Base-by-base conservation (phyloP, 2,329 filamentous ascomycete genomes). In the Colletotrichum sublineola region DNA sequence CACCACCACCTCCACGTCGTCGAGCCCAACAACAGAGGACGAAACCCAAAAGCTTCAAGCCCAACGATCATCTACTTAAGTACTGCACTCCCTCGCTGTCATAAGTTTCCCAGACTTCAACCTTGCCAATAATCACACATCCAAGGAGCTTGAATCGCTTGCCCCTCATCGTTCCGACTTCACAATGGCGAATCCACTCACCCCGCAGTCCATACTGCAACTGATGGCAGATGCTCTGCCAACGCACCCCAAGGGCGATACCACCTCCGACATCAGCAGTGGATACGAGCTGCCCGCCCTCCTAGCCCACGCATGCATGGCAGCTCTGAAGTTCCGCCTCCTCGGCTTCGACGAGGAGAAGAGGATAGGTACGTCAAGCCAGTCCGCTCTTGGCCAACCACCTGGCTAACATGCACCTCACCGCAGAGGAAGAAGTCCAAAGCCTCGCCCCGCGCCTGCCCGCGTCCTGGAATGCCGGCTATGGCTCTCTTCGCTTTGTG, bases 311-410 rank as follows among this genome's bases (percentile, higher is more conserved):
- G 93, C 94, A 4, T 94, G 92, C 77, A 93, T 98, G 91, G 81
- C 89, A 33, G 91, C 92, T 11, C 90, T 96, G 2, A 93, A 91
- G 74, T 98, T 98, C 80, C 88, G 92, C 65, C 86, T 98, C 3
- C 83, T 94, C 24, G 95, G 95, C 2, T 91, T 97, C n/a, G 89
- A 92, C 60, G 94, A 98, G 81, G 94, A 96, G 65, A 90, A 95
- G 79, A 89, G 86, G 60, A 89, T 93, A 75, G 88, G 93, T 94
- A 82, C 73, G 83, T 76, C 15, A n/a, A 42, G 1, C 15, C 18
- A 42, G 1, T 11, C 18, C 15, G 2, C 29, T 18, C 15, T 12
- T 29, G 36, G 20, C 8, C 29, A 18, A 48, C 46, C 9, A 24
- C 7, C 5, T 44, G 33, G 38, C 68, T 72, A 36, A 71, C 73